Evolutionary conservation across 2,329 filamentous ascomycete species (phyloP).

Genomic region (Ambrosiella xylebori): DNA sequence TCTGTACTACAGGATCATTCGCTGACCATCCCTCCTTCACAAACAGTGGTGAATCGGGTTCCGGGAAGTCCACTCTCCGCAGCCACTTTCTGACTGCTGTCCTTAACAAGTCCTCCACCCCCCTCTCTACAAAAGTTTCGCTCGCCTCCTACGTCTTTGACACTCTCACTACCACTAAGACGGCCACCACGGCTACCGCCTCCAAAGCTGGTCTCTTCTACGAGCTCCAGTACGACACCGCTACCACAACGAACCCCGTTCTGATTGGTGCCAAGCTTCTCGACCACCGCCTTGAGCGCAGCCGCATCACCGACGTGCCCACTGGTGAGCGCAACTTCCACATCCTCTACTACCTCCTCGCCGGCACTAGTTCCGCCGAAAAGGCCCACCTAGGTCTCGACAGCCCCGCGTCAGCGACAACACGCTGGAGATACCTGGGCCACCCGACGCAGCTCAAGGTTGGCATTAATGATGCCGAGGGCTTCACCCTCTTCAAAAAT

Average conservation of each 20-base stretch:
- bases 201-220: constrained; percentile 93
- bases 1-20: too few relatives aligned
- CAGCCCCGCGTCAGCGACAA: constrained; percentile 36
- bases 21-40: background rate
- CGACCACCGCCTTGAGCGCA: constrained; percentile 82
- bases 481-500: constrained; percentile 95
- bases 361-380: constrained; percentile 79
- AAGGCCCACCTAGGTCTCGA: constrained; percentile 64
- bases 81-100: constrained; percentile 75
- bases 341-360: constrained; percentile 83
- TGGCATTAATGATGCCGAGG: constrained; percentile 87
- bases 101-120: constrained; percentile 78
- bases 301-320: constrained; percentile 76
- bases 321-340: constrained; percentile 96
- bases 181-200: constrained; percentile 82
- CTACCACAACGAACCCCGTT: constrained; percentile 65
- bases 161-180: constrained; percentile 90
- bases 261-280: constrained; percentile 88
- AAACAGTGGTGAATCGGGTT: constrained; percentile 75
- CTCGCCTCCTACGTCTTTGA: constrained; percentile 93
- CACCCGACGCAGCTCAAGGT: constrained; percentile 95
- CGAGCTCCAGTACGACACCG: constrained; percentile 90
- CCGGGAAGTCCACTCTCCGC: constrained; percentile 88
- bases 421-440: constrained; percentile 88
- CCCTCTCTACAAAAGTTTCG: constrained; percentile 81